A percentile compares a stretch with the other conserved stretches of the same genome.
phyloP scores from a whole-genome alignment of 495 filamentous ascomycete species.

The Sabuloglossum arenarium region DNA sequence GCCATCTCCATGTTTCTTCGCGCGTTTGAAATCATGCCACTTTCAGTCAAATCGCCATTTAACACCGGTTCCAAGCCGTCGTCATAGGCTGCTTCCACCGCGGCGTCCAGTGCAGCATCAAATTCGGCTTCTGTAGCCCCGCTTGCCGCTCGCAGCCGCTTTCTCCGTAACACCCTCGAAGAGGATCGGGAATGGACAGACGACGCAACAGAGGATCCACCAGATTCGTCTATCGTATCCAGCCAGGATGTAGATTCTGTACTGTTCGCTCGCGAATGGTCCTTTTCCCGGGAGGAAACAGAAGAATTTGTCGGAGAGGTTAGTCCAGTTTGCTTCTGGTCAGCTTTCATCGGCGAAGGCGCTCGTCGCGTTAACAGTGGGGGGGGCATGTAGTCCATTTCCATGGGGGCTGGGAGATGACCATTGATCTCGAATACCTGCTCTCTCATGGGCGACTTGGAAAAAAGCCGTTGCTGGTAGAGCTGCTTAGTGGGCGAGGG shows the following conservation, averaged over 20 bases:
- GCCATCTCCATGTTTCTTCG: slow-evolving; percentile 55
- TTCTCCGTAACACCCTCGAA: slow-evolving; percentile 42
- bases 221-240: slow-evolving; percentile 92
- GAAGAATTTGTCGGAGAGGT: background rate
- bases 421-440: slow-evolving; percentile 17
- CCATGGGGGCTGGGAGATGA: slow-evolving; percentile 15
- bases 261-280: slow-evolving; percentile 35
- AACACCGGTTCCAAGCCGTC: slow-evolving; percentile 66
- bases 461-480: slow-evolving; percentile 26
- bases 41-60: slow-evolving; percentile 15
- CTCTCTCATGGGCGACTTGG: slow-evolving; percentile 20
- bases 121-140: slow-evolving; percentile 79
- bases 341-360: slow-evolving; percentile 7
- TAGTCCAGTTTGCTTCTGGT: slow-evolving; percentile 3
- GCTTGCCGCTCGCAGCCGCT: slow-evolving; percentile 43
- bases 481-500: slow-evolving; percentile 14
- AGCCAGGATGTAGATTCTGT: slow-evolving; percentile 80
- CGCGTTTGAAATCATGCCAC: slow-evolving; percentile 20
- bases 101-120: slow-evolving; percentile 84
- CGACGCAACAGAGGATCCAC: slow-evolving; percentile 47
- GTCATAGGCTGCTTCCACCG: slow-evolving; percentile 90
- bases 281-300: slow-evolving; percentile 2
- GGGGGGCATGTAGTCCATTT: slow-evolving; percentile 36
- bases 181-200: slow-evolving; percentile 69
- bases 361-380: slow-evolving; percentile 40